Evolutionary conservation across 2,329 filamentous ascomycete species (phyloP).

Genomic region (Xylariomycetidae sp.): DNA sequence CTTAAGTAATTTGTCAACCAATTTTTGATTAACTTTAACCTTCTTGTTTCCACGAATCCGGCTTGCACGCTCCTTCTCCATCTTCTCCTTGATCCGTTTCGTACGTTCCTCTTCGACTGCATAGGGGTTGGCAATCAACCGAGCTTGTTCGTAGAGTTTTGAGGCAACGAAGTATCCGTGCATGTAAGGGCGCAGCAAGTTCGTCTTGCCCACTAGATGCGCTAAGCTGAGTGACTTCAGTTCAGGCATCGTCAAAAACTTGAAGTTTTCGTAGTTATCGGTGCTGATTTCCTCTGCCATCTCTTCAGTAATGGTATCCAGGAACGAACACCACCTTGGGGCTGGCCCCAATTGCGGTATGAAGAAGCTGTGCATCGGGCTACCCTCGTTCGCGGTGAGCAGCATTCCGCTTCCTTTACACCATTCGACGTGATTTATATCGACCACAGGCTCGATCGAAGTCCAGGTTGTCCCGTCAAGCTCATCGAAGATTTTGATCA

Average conservation of each 20-base stretch:
- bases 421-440: constrained; percentile 92
- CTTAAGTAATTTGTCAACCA: constrained; percentile 70
- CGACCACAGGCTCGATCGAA: constrained; percentile 88
- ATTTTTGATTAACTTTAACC: constrained; percentile 88
- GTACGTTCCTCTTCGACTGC: constrained; percentile 88
- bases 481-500: constrained; percentile 96
- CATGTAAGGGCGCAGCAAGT: constrained; percentile 92
- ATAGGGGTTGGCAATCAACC: constrained; percentile 89
- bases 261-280: constrained; percentile 97
- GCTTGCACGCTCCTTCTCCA: constrained; percentile 94
- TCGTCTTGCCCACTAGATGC: constrained; percentile 86
- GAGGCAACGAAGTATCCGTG: constrained; percentile 98
- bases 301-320: constrained; percentile 97
- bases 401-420: constrained; percentile 92
- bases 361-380: constrained; percentile 92
- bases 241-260: constrained; percentile 88
- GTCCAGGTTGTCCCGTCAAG: constrained; percentile 84
- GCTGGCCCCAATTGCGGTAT: constrained; percentile 90
- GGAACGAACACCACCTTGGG: constrained; percentile 91
- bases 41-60: constrained; percentile 93
- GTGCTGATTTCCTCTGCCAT: constrained; percentile 82
- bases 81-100: constrained; percentile 89
- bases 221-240: constrained; percentile 79
- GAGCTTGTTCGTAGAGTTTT: constrained; percentile 90
- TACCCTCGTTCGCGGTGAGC: constrained; percentile 88